These are phyloP conservation scores for Nepenthes mirabilis DNA, from an alignment of 148 eudicot genomes.

Conservation along the genomic window DNA sequence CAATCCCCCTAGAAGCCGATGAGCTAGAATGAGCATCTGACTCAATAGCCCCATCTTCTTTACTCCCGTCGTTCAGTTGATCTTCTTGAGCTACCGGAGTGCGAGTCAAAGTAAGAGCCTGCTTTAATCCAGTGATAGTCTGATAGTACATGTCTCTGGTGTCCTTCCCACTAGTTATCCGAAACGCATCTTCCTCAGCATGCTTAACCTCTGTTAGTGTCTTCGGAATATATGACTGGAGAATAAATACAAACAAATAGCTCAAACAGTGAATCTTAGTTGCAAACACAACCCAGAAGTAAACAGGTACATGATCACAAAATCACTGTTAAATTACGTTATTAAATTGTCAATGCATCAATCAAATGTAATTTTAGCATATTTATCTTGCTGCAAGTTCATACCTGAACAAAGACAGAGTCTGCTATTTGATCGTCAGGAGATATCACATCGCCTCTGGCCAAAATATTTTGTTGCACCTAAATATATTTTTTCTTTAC, in stretches of 20 bases:
- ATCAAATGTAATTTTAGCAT: too few species aligned
- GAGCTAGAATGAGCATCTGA: conserved; percentile 9
- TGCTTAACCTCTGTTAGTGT: conserved; percentile 70
- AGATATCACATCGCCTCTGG: conserved; percentile 60
- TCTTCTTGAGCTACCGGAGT: conserved; percentile 15
- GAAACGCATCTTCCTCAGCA: conserved; percentile 71
- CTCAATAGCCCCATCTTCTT: conserved; percentile 7
- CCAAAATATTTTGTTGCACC: conserved; percentile 77
- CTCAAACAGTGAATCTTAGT: not conserved
- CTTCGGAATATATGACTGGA: conserved; percentile 78
- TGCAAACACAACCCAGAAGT: not conserved
- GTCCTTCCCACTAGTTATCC: conserved; percentile 59
- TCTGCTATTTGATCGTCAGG: conserved; percentile 87
- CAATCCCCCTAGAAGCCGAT: conserved; percentile 27
- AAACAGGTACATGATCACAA: not conserved
- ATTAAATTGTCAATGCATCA: too few species aligned
- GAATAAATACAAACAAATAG: not conserved
- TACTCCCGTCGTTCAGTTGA: not conserved
- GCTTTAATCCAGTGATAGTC: conserved; percentile 60
- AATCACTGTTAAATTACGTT: not conserved
- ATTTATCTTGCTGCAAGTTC: too few species aligned
- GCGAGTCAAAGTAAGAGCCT: conserved; percentile 23
- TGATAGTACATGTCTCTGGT: conserved; percentile 61
- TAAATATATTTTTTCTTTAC: conserved; percentile 6
- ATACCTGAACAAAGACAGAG: conserved; percentile 77